Conservation (phyloP, 2,329 filamentous ascomycete species). For the Rosellinia necatrix region DNA sequence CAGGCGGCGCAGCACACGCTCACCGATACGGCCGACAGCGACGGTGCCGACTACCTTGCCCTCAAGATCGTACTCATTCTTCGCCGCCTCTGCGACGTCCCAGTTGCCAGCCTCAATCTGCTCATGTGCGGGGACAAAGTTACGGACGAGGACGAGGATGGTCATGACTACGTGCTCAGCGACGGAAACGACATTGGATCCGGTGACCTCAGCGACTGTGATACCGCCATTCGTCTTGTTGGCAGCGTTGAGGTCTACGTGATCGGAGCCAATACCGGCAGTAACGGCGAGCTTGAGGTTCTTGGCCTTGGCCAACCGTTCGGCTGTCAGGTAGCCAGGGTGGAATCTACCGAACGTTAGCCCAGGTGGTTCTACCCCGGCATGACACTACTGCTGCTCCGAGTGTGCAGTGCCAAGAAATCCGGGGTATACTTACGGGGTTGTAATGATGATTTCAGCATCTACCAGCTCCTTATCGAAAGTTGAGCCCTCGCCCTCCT, state of each 20-base stretch:
- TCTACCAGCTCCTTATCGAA: slow-evolving; percentile 97
- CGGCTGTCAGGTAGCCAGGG: slow-evolving; percentile 94
- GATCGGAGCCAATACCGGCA: slow-evolving; percentile 96
- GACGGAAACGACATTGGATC: slow-evolving; percentile 97
- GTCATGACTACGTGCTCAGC: slow-evolving; percentile 99
- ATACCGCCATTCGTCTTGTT: slow-evolving; percentile 98
- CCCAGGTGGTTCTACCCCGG: background rate
- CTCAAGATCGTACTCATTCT: slow-evolving; percentile 98
- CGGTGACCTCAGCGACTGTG: slow-evolving; percentile 96
- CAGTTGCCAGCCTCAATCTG: slow-evolving; percentile 87
- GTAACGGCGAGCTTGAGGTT: slow-evolving; percentile 98
- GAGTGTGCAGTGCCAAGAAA: slow-evolving; percentile 20
- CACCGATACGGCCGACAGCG: slow-evolving; percentile 94
- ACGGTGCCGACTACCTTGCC: slow-evolving; percentile 97
- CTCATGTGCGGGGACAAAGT: slow-evolving; percentile 98
- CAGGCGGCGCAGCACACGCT: slow-evolving; percentile 94
- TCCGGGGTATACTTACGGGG: slow-evolving; percentile 66
- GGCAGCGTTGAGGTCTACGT: slow-evolving; percentile 94
- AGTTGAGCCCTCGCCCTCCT: slow-evolving; percentile 89
- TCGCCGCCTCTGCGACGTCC: slow-evolving; percentile 94
- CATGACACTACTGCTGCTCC: background rate
- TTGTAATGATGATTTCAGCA: slow-evolving; percentile 98
- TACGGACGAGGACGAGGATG: slow-evolving; percentile 92
- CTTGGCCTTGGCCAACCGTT: slow-evolving; percentile 97
- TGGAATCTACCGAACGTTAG: slow-evolving; percentile 72